Evolutionary conservation across 1,284 basidiomycete genomes (phyloP), one percentile per base, ranked within the genome.

Genomic region (Rhodofomes roseus): DNA sequence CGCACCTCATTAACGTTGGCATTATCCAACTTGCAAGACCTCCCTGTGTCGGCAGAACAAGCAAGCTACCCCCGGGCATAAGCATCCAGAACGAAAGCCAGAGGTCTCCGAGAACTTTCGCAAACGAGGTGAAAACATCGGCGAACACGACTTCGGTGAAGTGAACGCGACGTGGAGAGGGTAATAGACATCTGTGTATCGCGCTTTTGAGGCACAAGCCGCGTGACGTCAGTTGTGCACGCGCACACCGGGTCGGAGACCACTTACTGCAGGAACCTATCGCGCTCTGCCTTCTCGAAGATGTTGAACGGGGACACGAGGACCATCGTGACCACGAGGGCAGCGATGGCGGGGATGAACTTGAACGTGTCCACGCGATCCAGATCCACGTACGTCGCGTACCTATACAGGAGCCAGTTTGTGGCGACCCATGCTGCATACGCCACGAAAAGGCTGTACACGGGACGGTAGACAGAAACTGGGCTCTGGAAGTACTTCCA

Each of bases 121-220:
- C 95, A 67, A 94, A 97, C 0, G 94, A 97, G 0, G 97, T 99
- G 68, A 97, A 84, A 62, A 98, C 86, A 81, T 99, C 97, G 58
- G 96, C 96, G 59, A 97, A 86, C 51, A 99, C 85, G 51, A 99
- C 87, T 70, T 99, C 96, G 44, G 89, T 87, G 74, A 99, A 99
- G 70, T 89, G 86, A 48, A 96, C 81, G 54, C 81, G 79, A 56
- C 79, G 77, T 31, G 81, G 71, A 0, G 85, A 79, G 25, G 91
- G 85, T 51, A 88, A 81, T 34, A 95, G 67, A 69, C 95, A 95
- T 65, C 95, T 82, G 54, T 80, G 77, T 29, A 93, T 68, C 1
- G 89, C 77, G 58, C 91, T 93, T 56, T 37, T 48, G 20, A 12
- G 18, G 25, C 27, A 34, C 52, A 18, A 40, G 29, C 22, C 34